A percentile compares a stretch with the other conserved stretches of the same genome.
These are phyloP conservation scores for Colletotrichum australisinense DNA, from an alignment of 2,329 filamentous ascomycete genomes.

Conservation along the genomic window DNA sequence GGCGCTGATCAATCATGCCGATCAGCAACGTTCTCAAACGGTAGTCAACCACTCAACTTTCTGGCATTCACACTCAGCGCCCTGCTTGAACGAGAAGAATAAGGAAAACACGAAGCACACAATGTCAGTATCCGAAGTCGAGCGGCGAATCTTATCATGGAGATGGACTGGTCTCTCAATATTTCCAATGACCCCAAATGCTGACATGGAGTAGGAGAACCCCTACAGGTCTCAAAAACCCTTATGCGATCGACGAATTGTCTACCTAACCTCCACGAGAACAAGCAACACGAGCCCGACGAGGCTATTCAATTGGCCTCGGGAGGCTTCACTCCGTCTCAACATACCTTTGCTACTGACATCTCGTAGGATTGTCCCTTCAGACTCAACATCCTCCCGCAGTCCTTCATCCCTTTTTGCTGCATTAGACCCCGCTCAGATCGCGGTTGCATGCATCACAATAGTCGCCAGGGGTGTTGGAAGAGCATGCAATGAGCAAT, in stretches of 20 bases:
- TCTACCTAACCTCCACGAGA: not conserved
- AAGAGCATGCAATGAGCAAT: not conserved
- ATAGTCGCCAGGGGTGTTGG: not conserved
- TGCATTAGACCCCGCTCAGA: slow-evolving; percentile 21
- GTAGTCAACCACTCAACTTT: not conserved
- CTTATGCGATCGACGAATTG: not conserved
- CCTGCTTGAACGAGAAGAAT: not conserved
- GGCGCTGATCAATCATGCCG: not conserved
- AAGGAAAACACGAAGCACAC: not conserved
- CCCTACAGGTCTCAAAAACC: not conserved
- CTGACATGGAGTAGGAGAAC: not conserved
- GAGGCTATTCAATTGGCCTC: not conserved
- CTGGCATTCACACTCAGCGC: not conserved
- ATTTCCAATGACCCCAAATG: not conserved
- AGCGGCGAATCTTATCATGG: not conserved
- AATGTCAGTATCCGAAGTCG: not conserved
- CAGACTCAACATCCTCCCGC: not conserved
- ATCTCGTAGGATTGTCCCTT: not conserved
- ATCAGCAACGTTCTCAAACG: slow-evolving; percentile 14
- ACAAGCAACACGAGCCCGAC: not conserved
- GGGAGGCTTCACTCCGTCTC: not conserved
- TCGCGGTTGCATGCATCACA: slow-evolving; percentile 16
- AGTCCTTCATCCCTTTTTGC: slow-evolving; percentile 15
- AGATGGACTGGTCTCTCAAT: not conserved
- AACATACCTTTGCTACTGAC: not conserved